Evolutionary conservation across 345 rosid genomes (phyloP).

Genomic region (Acer yangbiense): DNA sequence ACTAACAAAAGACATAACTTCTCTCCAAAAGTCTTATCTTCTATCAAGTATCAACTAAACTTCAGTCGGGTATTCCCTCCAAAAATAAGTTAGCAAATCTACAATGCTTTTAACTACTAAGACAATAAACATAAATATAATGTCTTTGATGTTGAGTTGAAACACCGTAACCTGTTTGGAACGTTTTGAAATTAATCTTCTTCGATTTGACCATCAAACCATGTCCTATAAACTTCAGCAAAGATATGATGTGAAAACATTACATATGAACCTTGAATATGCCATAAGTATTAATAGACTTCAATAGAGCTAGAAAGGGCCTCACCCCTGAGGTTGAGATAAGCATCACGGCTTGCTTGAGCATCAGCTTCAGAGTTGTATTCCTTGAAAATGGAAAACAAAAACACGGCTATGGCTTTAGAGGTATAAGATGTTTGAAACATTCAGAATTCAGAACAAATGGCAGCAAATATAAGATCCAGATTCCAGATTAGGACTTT

Average conservation of each 20-base stretch:
- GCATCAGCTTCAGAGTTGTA: slow-evolving; percentile 70
- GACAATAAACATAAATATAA: no score
- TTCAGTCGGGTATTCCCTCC: no score
- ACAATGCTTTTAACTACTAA: no score
- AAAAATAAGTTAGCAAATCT: no score
- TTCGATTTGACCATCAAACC: slow-evolving; percentile 44
- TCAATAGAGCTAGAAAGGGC: not conserved
- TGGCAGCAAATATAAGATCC: no score
- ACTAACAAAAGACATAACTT: no score
- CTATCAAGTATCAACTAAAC: no score
- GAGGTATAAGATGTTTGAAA: no score
- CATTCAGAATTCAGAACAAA: no score
- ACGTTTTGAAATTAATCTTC: slow-evolving; percentile 24
- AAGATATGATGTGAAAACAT: not conserved
- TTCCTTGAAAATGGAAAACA: slow-evolving; percentile 42
- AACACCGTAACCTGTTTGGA: not conserved
- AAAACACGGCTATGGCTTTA: no score
- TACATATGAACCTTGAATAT: not conserved
- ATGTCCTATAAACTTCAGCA: not conserved
- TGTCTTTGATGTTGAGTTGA: no score
- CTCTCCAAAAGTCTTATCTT: not conserved
- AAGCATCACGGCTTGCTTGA: slow-evolving; percentile 65
- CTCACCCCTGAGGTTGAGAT: slow-evolving; percentile 67
- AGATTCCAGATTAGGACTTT: no score
- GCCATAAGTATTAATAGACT: not conserved